Evolutionary conservation across 192 early-diverging fungal species (phyloP).

Genomic region (Lunasporangiospora selenospora): DNA sequence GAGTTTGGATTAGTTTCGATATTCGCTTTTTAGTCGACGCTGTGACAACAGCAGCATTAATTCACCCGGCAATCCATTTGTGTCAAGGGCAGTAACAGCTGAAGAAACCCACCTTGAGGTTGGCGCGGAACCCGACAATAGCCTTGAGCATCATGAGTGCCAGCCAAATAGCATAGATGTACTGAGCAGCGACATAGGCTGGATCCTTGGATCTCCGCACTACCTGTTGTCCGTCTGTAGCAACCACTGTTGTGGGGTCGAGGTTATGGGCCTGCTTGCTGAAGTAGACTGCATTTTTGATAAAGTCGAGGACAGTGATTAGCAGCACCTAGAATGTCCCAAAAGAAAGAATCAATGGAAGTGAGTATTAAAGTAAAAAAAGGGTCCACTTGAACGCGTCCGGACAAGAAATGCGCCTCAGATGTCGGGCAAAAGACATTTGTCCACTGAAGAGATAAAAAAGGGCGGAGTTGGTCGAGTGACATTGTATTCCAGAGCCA

Average conservation of each 20-base stretch:
- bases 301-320: conserved; percentile 32
- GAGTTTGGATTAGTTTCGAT: no score
- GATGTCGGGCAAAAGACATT: no score
- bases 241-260: neutral
- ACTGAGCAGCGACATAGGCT: conserved; percentile 37
- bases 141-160: conserved; percentile 32
- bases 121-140: conserved; percentile 30
- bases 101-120: conserved; percentile 45
- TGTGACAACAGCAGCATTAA: no score
- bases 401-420: no score
- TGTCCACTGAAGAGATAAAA: no score
- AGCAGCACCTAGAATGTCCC: conserved; percentile 19
- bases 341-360: neutral
- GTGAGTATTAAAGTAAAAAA: no score
- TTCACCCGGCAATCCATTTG: no score
- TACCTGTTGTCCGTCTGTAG: neutral
- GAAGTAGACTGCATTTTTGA: conserved; percentile 30
- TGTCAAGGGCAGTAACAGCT: no score
- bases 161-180: conserved; percentile 36
- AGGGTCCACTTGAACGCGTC: no score
- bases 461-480: no score
- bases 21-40: no score
- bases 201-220: conserved; percentile 3
- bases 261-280: conserved; percentile 17
- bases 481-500: no score